Percentiles rank a stretch among this genome's conserved stretches.
These are phyloP conservation scores for Coprinellus micaceus DNA, from an alignment of 768 basidiomycete genomes.

Conservation along the genomic window DNA sequence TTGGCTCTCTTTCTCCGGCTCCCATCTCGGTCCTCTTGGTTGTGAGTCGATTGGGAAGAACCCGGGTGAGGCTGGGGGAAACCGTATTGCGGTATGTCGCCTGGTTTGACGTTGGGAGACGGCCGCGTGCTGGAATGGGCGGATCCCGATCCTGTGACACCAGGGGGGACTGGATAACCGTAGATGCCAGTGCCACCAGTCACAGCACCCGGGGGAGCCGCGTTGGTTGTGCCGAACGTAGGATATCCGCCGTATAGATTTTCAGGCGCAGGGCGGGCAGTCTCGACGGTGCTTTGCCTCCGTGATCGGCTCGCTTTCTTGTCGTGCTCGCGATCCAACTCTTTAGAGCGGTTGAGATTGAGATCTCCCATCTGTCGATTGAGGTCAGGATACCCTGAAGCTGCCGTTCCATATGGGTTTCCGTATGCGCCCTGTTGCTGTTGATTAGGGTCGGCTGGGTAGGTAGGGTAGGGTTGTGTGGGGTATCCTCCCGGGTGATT, in stretches of 20 bases:
- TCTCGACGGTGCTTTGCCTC: conserved; percentile 37
- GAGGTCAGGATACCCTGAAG: conserved; percentile 32
- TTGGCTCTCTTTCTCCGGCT: not conserved
- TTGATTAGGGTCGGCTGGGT: conserved; percentile 14
- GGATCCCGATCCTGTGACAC: not conserved
- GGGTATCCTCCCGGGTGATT: conserved; percentile 24
- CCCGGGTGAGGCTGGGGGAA: too few relatives aligned
- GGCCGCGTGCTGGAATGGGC: conserved; percentile 22
- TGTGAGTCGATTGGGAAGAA: conserved; percentile 35
- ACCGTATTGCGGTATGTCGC: conserved; percentile 34
- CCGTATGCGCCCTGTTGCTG: conserved; percentile 17
- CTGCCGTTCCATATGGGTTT: conserved; percentile 28
- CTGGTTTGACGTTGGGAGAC: conserved; percentile 50
- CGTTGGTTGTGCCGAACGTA: conserved; percentile 28
- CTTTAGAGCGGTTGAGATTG: conserved; percentile 34
- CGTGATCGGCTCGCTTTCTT: conserved; percentile 34
- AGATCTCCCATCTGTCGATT: conserved; percentile 41
- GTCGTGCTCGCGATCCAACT: conserved; percentile 21
- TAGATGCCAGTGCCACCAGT: not conserved
- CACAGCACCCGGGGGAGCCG: conserved; percentile 18
- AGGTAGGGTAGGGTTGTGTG: conserved; percentile 15
- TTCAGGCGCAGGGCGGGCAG: conserved; percentile 1
- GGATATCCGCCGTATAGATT: conserved; percentile 3
- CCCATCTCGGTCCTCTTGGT: conserved; percentile 21
- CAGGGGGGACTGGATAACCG: conserved; percentile 7